These are phyloP conservation scores for Paradendryphiella salina DNA, from an alignment of 2,329 filamentous ascomycete species.

Conservation along the genomic window DNA sequence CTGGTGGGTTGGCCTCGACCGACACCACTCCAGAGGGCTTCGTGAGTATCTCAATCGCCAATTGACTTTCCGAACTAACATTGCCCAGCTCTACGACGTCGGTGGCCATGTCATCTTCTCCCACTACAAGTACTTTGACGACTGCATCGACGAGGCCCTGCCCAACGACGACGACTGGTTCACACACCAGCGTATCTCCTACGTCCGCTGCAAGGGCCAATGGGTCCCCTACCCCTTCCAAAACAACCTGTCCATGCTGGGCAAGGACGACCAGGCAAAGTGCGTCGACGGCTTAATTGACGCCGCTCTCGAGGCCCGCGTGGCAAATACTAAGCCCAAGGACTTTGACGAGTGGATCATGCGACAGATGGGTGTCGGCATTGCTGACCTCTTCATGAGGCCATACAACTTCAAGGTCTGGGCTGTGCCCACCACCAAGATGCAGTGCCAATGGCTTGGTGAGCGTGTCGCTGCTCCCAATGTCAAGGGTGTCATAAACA, in stretches of 20 bases:
- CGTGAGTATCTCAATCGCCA: slow-evolving; percentile 62
- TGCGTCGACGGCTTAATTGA: slow-evolving; percentile 97
- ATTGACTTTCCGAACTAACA: slow-evolving; percentile 24
- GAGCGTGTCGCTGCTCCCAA: slow-evolving; percentile 98
- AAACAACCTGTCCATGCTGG: slow-evolving; percentile 98
- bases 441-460: slow-evolving; percentile 98
- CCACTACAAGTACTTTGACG: slow-evolving; percentile 99
- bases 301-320: slow-evolving; percentile 82
- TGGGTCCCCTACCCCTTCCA: slow-evolving; percentile 99
- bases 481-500: slow-evolving; percentile 89
- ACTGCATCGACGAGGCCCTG: slow-evolving; percentile 95
- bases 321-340: slow-evolving; percentile 88
- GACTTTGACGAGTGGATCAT: slow-evolving; percentile 99
- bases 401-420: slow-evolving; percentile 99
- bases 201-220: slow-evolving; percentile 92
- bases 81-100: slow-evolving; percentile 84
- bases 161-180: slow-evolving; percentile 96
- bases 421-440: slow-evolving; percentile 98
- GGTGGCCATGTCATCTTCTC: slow-evolving; percentile 99
- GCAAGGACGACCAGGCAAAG: slow-evolving; percentile 94
- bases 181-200: slow-evolving; percentile 96
- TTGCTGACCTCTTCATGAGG: slow-evolving; percentile 96
- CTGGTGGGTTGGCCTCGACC: slow-evolving; percentile 93
- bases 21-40: slow-evolving; percentile 96
- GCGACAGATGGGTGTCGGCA: slow-evolving; percentile 83